Base-by-base conservation (phyloP, 2,329 filamentous ascomycete genomes). In the Pseudogymnoascus sp. region DNA sequence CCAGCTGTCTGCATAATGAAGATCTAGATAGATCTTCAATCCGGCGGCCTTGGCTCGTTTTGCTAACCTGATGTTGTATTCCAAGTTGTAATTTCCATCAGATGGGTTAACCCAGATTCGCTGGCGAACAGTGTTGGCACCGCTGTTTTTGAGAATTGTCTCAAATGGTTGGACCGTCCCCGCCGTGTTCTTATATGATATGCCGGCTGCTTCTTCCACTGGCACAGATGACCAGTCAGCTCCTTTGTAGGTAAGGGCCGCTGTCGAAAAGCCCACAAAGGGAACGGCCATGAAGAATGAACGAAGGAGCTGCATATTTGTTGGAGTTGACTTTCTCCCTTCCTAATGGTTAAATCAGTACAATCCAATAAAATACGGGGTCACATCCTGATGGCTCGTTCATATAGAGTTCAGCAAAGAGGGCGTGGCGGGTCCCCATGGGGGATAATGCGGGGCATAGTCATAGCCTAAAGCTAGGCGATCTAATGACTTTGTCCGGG, bases 1-100 rank as follows among this genome's bases (percentile, higher is more conserved):
- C 88, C 87, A 90, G 1, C 82, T 88, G 74, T 90, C 86, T 72
- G 82, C 85, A 68, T 84, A 84, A 73, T 89, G 86, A 65, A 90
- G 76, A 67, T 88, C 84, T 16, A 90, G 75, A 68, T 82, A 84
- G 6, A 75, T 71, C 26, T 77, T 78, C 62, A 91, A 72, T 0
- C 87, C 87, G 0, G 81, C 85, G 2, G 82, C 82, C 68, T 85
- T 80, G 2, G 86, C 86, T 61, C 87, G 80, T 71, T 82, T 81
- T 3, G 85, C 88, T n/a, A 91, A 79, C 62, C 82, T 76, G 66
- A 91, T 71, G 71, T 90, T 90, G 75, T 91, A 91, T 64, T 82
- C 82, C 44, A 90, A 78, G 72, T 88, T 82, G 73, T 91, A 91
- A 67, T 81, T 79, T 53, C 86, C 85, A 67, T 83, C 80, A 10